Conservation (phyloP, 2,329 filamentous ascomycete genomes). For the Thelonectria discophora region DNA sequence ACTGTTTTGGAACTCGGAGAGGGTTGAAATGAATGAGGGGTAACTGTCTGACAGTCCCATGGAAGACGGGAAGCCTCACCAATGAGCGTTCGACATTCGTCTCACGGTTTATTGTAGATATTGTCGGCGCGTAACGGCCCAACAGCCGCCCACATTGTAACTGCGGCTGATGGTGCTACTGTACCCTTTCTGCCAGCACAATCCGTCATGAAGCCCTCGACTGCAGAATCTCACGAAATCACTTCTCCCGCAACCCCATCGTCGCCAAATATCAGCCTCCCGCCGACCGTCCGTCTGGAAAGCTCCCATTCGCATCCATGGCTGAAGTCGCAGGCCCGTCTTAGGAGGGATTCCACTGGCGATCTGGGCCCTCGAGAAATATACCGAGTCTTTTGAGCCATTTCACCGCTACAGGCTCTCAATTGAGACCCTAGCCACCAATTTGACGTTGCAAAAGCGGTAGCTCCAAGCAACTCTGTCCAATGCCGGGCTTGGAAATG, state of each 20-base stretch:
- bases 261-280: not conserved
- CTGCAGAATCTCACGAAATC: too few species aligned
- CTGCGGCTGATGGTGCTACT: too few species aligned
- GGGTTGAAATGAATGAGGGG: too few species aligned
- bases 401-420: slow-evolving; percentile 4
- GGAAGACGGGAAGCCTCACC: not conserved
- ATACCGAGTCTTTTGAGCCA: slow-evolving; percentile 10
- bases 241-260: not conserved
- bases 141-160: too few species aligned
- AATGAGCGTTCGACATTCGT: not conserved
- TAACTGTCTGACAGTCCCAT: too few species aligned
- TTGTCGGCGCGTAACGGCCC: not conserved
- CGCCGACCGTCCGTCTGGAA: not conserved
- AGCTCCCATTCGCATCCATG: not conserved
- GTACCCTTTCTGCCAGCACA: too few species aligned
- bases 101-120: not conserved
- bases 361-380: slow-evolving; percentile 17
- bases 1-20: too few species aligned
- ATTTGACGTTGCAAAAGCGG: slow-evolving; percentile 6
- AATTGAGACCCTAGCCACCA: slow-evolving; percentile 3
- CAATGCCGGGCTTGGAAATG: not conserved
- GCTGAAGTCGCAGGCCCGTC: slow-evolving; percentile 15
- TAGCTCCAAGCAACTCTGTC: not conserved
- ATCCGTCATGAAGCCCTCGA: too few species aligned
- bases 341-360: slow-evolving; percentile 13